Evolutionary conservation across 129 eudicot species (phyloP).

Genomic region (Tagetes patula): DNA sequence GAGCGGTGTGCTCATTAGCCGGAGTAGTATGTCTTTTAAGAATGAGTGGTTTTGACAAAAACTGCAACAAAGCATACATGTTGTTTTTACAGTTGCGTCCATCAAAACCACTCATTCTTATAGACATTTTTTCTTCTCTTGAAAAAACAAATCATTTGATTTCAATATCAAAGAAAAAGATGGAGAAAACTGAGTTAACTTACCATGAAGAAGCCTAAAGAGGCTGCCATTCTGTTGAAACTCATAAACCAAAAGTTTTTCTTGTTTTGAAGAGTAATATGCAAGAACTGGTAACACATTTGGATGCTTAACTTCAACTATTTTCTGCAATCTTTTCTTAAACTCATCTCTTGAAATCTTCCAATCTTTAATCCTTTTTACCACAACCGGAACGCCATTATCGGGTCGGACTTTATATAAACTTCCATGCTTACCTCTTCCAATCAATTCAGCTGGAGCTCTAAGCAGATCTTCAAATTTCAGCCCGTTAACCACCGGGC

Average conservation of each 20-base stretch:
- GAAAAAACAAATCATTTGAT: not conserved
- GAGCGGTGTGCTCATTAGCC: too few relatives aligned
- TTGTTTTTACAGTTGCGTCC: not conserved
- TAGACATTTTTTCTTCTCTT: not conserved
- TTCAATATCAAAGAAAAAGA: slow-evolving; percentile 8
- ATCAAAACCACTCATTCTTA: slow-evolving; percentile 1
- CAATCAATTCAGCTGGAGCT: slow-evolving; percentile 73
- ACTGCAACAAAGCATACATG: not conserved
- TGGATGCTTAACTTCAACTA: slow-evolving; percentile 49
- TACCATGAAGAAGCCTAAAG: slow-evolving; percentile 71
- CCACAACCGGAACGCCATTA: slow-evolving; percentile 43
- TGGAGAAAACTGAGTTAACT: slow-evolving; percentile 4
- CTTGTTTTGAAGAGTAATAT: slow-evolving; percentile 70
- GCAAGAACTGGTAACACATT: slow-evolving; percentile 59
- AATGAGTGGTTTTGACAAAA: not conserved
- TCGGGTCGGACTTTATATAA: slow-evolving; percentile 55
- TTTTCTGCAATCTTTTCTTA: slow-evolving; percentile 63
- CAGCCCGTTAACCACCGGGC: slow-evolving; percentile 52
- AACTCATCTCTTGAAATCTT: slow-evolving; percentile 58
- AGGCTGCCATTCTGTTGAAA: slow-evolving; percentile 69
- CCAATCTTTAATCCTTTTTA: slow-evolving; percentile 73
- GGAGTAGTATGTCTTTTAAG: not conserved
- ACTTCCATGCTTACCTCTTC: slow-evolving; percentile 71
- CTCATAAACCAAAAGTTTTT: slow-evolving; percentile 75
- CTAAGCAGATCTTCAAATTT: slow-evolving; percentile 62